Evolutionary conservation across 1,139 yeast species (phyloP).

Genomic region (Casaregolazyma suthepensis): DNA sequence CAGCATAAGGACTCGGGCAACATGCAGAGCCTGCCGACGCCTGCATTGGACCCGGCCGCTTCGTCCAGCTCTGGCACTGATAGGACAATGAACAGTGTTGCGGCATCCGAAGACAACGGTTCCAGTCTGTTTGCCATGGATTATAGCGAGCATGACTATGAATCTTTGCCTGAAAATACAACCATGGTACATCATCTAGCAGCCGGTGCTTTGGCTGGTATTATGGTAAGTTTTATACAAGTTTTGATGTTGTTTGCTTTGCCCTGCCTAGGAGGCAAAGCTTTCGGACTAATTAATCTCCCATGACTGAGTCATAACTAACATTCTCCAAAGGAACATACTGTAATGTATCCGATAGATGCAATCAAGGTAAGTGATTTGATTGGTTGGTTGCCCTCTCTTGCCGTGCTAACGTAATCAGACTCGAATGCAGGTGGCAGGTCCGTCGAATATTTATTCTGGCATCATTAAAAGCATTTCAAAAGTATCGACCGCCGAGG

Average conservation of each 20-base stretch:
- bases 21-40: not conserved
- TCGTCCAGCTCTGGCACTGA: not conserved
- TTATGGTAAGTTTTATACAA: constrained; percentile 43
- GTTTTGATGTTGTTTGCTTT: not conserved
- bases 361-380: constrained; percentile 47
- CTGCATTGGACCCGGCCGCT: too few relatives aligned
- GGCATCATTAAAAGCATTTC: constrained; percentile 59
- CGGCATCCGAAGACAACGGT: not conserved
- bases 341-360: constrained; percentile 94
- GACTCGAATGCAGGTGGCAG: constrained; percentile 87
- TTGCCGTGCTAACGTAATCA: not conserved
- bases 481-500: constrained; percentile 80
- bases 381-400: not conserved
- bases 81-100: not conserved
- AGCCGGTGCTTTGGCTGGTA: constrained; percentile 98
- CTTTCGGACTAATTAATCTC: not conserved
- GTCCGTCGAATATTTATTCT: constrained; percentile 36
- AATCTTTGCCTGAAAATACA: constrained; percentile 84
- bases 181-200: constrained; percentile 72
- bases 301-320: not conserved
- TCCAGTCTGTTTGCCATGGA: constrained; percentile 11
- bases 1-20: not conserved
- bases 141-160: constrained; percentile 55
- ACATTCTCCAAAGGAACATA: constrained; percentile 51
- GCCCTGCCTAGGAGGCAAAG: not conserved